Evolutionary conservation across 78 protist genomes (phyloP).

Genomic region (Polysphondylium violaceum): DNA sequence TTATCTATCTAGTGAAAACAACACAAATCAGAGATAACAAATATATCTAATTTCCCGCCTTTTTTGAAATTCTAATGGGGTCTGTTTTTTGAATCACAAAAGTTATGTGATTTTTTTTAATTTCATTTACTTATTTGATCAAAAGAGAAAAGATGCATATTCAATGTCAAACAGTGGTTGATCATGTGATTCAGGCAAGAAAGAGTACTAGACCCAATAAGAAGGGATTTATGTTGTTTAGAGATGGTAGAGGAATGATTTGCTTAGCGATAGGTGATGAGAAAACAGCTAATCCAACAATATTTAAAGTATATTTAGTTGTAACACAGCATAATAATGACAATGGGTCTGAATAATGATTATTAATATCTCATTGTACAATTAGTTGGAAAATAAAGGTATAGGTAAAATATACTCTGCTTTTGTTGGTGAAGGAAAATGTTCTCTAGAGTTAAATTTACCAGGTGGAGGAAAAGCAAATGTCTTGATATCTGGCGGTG

Average conservation of each 20-base stretch:
- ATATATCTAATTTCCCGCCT: too few species aligned
- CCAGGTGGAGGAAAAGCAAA: constrained; percentile 47
- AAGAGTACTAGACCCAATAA: constrained; percentile 12
- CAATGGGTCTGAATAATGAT: too few species aligned
- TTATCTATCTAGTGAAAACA: too few species aligned
- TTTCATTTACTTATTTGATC: too few species aligned
- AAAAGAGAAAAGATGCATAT: constrained; percentile 16
- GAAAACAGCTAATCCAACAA: neutral
- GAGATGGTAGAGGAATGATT: neutral
- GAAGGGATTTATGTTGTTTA: constrained; percentile 13
- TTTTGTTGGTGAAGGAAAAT: constrained; percentile 18
- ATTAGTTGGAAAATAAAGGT: too few species aligned
- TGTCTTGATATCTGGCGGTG: constrained; percentile 55
- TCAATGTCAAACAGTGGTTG: constrained; percentile 33
- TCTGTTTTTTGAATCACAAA: too few species aligned
- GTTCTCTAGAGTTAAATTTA: constrained; percentile 37
- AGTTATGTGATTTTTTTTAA: neutral
- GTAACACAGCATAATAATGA: too few species aligned
- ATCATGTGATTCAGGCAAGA: constrained; percentile 34
- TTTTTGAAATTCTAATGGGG: too few species aligned
- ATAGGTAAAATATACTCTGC: neutral
- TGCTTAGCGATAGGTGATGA: constrained; percentile 4
- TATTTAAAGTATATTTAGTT: neutral
- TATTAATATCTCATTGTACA: too few species aligned
- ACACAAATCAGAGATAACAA: too few species aligned